Conservation (phyloP, 1,284 basidiomycete genomes). For the Cryptococcus jaspeensis region DNA sequence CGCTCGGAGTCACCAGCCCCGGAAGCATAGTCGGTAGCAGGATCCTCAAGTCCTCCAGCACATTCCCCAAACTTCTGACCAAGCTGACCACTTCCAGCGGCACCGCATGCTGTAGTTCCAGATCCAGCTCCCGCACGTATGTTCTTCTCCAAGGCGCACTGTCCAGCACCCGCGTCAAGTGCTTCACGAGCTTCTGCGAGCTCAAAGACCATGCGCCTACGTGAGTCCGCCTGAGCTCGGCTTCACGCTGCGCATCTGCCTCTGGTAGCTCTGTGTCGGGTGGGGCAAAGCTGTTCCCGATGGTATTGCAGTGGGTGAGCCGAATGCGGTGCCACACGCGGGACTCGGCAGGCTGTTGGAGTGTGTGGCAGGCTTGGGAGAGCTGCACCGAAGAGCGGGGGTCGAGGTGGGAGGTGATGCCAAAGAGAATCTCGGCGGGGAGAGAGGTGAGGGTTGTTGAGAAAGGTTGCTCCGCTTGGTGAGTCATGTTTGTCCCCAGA, state of each 20-base stretch:
- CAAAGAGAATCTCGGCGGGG: slow-evolving; percentile 5
- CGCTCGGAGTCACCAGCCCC: neutral
- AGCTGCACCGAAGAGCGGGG: slow-evolving; percentile 5
- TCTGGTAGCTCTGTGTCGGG: neutral
- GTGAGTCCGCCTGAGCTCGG: neutral
- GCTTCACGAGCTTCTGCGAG: neutral
- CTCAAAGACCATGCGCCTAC: slow-evolving; percentile 1
- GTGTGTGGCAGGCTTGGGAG: neutral
- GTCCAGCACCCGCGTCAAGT: neutral
- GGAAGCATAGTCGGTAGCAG: neutral
- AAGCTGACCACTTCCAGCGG: neutral
- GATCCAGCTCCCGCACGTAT: neutral
- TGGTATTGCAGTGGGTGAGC: slow-evolving; percentile 2
- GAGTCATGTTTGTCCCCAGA: too few relatives aligned
- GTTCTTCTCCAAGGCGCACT: neutral
- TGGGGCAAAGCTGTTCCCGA: neutral
- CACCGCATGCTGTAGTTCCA: neutral
- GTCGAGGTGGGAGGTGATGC: slow-evolving; percentile 10
- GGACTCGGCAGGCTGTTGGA: slow-evolving; percentile 6
- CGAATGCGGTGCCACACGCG: slow-evolving; percentile 6
- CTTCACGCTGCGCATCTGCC: neutral
- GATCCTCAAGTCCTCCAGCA: neutral
- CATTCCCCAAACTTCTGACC: neutral
- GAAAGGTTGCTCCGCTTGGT: too few relatives aligned
- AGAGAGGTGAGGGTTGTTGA: slow-evolving; percentile 1